Evolutionary conservation across 768 basidiomycete species (phyloP), one percentile per base, ranked within the genome.

Genomic region (Galerina sulciceps): DNA sequence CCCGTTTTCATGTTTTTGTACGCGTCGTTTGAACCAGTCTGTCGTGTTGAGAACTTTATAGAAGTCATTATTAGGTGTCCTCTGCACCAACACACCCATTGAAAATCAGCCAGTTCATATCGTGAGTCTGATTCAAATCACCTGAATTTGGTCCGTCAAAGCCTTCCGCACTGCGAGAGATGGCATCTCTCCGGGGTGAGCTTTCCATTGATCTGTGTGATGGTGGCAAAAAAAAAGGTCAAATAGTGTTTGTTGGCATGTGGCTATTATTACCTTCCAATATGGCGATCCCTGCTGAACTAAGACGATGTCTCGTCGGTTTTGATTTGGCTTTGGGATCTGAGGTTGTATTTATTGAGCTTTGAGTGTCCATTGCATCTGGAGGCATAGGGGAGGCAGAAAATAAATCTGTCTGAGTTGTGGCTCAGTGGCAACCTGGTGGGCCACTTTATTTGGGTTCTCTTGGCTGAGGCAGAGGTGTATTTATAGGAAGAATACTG

Each of bases 1-100:
- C 72, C 76, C 75, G 73, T 67, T 22, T 44, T 42, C n/a, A 76
- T 64, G 2, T 53, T 59, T 59, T 6, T 43, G 35, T 5, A 37
- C 20, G 10, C 65, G 63, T 34, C 65, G 55, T 34, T 42, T 58
- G 59, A 71, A 71, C 64, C 64, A 71, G 2, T 26, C 41, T 2
- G 6, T 37, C 14, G 62, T 58, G 36, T 57, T 49, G 1, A 10
- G 5, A 2, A 51, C 8, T 54, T 41, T 55, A 44, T 58, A 68
- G 22, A 17, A 54, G 17, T 61, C 64, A 65, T 60, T 61, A 13
- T 63, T 68, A 49, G 61, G 65, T 23, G 63, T 58, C 43, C 56
- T 57, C 61, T 63, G 22, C 22, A 15, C 10, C 22, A 38, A 36
- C 62, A 26, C 22, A 15, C 10, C 22, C 26, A 36, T 59, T 31